A percentile compares a stretch with the other conserved stretches of the same genome.
These are phyloP conservation scores for Phytophthora colocasiae DNA, from an alignment of 352 stramenopile genomes.

Conservation along the genomic window DNA sequence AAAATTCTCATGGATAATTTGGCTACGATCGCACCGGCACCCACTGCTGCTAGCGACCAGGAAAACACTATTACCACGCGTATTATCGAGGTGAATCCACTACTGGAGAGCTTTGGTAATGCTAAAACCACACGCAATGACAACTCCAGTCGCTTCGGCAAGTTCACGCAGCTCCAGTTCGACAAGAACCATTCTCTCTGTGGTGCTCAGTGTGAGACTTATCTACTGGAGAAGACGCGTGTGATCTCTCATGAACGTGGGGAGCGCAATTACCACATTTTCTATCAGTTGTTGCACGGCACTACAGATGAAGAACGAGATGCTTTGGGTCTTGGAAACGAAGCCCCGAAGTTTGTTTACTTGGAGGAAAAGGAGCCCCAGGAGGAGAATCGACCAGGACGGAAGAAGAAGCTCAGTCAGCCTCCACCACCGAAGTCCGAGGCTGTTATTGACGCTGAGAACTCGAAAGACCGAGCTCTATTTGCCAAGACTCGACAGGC, in stretches of 20 bases:
- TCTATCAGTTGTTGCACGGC: slow-evolving; percentile 91
- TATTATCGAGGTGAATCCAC: slow-evolving; percentile 97
- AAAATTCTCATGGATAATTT: slow-evolving; percentile 93
- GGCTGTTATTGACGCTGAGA: slow-evolving; percentile 45
- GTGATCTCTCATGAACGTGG: slow-evolving; percentile 91
- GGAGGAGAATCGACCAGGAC: slow-evolving; percentile 26
- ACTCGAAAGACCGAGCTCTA: slow-evolving; percentile 51
- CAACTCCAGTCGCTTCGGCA: slow-evolving; percentile 96
- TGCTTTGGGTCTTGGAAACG: slow-evolving; percentile 46
- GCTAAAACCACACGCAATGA: slow-evolving; percentile 97
- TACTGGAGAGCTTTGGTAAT: slow-evolving; percentile 99
- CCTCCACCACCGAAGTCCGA: slow-evolving; percentile 13
- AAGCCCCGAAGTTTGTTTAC: slow-evolving; percentile 55
- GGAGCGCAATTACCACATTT: slow-evolving; percentile 97
- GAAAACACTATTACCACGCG: slow-evolving; percentile 72
- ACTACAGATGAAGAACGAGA: slow-evolving; percentile 49
- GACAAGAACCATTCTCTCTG: slow-evolving; percentile 72
- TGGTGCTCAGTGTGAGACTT: slow-evolving; percentile 94
- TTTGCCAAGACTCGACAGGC: slow-evolving; percentile 74
- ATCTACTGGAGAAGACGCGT: slow-evolving; percentile 96
- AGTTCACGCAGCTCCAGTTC: slow-evolving; percentile 97
- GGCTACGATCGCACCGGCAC: slow-evolving; percentile 65
- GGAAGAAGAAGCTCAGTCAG: slow-evolving; percentile 17
- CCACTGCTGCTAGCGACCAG: slow-evolving; percentile 13
- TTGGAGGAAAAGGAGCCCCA: slow-evolving; percentile 48